These are phyloP conservation scores for Kalmusia sp. DNA, from an alignment of 2,329 filamentous ascomycete species.

Conservation along the genomic window DNA sequence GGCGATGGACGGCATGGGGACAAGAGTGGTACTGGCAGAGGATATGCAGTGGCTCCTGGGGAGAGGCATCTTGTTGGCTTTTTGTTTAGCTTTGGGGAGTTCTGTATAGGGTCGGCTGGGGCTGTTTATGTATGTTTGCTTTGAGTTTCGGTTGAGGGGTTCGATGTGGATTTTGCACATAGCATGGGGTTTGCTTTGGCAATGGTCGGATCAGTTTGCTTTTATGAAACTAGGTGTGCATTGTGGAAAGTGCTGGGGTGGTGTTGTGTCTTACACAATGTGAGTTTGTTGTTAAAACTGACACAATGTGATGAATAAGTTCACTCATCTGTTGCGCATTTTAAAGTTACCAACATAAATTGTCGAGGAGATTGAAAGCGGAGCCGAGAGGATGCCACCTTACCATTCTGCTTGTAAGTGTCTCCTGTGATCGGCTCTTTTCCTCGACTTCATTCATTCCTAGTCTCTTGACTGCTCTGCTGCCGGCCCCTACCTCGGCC, in stretches of 20 bases:
- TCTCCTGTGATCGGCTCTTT: neutral
- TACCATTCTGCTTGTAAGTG: neutral
- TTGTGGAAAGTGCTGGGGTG: neutral
- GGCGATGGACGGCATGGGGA: neutral
- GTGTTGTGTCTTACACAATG: neutral
- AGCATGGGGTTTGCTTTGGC: neutral
- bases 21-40: neutral
- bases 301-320: neutral
- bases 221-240: neutral
- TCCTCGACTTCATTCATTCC: conserved; percentile 15
- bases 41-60: conserved; percentile 1
- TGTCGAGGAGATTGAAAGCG: no score
- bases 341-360: no score
- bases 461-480: conserved; percentile 15
- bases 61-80: neutral
- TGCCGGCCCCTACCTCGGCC: conserved; percentile 14
- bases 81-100: neutral
- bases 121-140: no score
- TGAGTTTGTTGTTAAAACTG: neutral
- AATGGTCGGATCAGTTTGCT: neutral
- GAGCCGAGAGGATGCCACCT: neutral
- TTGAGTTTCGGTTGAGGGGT: neutral
- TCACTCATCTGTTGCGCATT: no score
- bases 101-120: no score
- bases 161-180: conserved; percentile 5